A percentile compares a stretch with the other conserved stretches of the same genome.
These are phyloP conservation scores for Populus hybrid DNA, from an alignment of 441 rosid species.

Conservation along the genomic window DNA sequence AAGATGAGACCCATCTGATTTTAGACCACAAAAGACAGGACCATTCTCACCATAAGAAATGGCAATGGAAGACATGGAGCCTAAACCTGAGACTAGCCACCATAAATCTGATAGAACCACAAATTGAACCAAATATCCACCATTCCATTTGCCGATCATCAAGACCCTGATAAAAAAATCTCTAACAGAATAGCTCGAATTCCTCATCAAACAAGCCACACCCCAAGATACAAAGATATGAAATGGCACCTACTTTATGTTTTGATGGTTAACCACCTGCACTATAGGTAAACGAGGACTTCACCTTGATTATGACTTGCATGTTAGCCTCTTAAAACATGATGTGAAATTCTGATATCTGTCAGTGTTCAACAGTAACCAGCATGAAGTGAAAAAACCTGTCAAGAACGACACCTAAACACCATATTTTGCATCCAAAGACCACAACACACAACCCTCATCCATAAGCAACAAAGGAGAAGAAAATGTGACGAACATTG, in stretches of 20 bases:
- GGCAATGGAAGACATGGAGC: conserved; percentile 93
- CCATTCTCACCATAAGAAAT: conserved; percentile 94
- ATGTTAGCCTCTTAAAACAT: conserved; percentile 19
- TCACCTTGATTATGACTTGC: conserved; percentile 23
- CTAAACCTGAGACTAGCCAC: conserved; percentile 62
- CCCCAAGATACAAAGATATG: conserved; percentile 13
- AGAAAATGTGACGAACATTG: not conserved
- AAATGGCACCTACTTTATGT: conserved; percentile 14
- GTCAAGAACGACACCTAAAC: not conserved
- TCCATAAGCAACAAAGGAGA: not conserved
- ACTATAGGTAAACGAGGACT: conserved; percentile 7
- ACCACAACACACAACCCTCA: not conserved
- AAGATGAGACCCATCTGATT: conserved; percentile 85
- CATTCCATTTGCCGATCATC: conserved; percentile 31
- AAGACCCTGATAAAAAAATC: conserved; percentile 30
- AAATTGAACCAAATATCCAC: conserved; percentile 44
- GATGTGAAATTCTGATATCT: conserved; percentile 10
- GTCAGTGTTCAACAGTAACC: not conserved
- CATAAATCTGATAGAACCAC: conserved; percentile 45
- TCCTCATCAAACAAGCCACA: conserved; percentile 39
- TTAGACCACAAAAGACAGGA: conserved; percentile 81
- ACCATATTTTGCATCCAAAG: not conserved
- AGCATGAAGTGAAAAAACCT: not conserved
- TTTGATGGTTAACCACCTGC: conserved; percentile 1
- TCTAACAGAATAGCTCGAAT: conserved; percentile 23